A percentile compares a stretch with the other conserved stretches of the same genome.
phyloP scores from a whole-genome alignment of 1,284 basidiomycete genomes.

The Marasmius sp. region DNA sequence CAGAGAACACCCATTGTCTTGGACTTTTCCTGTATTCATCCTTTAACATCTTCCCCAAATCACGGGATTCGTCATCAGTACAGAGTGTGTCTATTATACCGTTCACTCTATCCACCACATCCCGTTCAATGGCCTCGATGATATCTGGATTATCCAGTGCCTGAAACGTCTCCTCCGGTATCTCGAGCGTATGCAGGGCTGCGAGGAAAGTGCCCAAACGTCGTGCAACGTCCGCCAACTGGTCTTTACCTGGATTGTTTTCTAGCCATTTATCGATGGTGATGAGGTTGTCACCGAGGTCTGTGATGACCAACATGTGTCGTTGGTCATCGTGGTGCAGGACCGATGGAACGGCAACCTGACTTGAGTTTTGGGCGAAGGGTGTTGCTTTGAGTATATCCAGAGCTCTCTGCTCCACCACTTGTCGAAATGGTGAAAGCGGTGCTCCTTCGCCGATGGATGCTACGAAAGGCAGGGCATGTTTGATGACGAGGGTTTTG shows the following conservation, averaged over 20 bases:
- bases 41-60: not conserved
- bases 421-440: conserved; percentile 2
- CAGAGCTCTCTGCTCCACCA: not conserved
- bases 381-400: not conserved
- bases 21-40: not conserved
- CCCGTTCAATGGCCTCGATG: not conserved
- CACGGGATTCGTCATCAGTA: not conserved
- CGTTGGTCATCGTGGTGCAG: not conserved
- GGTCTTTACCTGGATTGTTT: not conserved
- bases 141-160: conserved; percentile 1
- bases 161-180: not conserved
- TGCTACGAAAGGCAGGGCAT: conserved; percentile 4
- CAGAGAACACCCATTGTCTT: conserved; percentile 1
- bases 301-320: conserved; percentile 1
- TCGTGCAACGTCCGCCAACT: not conserved
- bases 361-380: not conserved
- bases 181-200: not conserved
- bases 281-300: conserved; percentile 1
- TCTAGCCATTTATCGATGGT: not conserved
- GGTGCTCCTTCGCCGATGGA: conserved; percentile 1
- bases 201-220: not conserved
- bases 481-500: not conserved
- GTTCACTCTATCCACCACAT: not conserved
- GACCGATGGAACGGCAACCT: not conserved
- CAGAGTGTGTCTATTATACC: not conserved